Evolutionary conservation across 2,329 filamentous ascomycete species (phyloP).

Genomic region (Exophiala viscosa): DNA sequence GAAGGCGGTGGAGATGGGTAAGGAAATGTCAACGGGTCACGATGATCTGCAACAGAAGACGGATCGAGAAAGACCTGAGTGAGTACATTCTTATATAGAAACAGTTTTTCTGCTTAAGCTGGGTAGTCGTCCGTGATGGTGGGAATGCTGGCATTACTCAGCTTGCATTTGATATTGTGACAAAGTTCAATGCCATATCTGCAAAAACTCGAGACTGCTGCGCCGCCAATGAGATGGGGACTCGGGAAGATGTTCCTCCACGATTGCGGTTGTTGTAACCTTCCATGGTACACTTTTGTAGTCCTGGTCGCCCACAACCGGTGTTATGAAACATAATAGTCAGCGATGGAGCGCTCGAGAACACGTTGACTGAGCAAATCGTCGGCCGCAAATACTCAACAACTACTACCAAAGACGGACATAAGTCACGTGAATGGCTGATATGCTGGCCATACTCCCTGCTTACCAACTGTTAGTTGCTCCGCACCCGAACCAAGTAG

Average conservation of each 20-base stretch:
- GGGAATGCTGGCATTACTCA: too few relatives aligned
- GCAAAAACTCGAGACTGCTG: too few relatives aligned
- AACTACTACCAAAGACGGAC: not conserved
- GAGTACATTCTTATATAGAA: not conserved
- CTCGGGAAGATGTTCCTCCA: not conserved
- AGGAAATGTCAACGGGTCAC: too few relatives aligned
- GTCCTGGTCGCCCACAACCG: not conserved
- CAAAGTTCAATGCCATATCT: too few relatives aligned
- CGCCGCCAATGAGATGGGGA: not conserved
- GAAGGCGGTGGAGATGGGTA: not conserved
- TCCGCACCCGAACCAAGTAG: not conserved
- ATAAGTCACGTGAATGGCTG: not conserved
- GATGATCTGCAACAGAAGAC: too few relatives aligned
- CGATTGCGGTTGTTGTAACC: too few relatives aligned
- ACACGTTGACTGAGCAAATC: too few relatives aligned
- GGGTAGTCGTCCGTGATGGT: too few relatives aligned
- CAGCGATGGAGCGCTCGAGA: conserved; percentile 1
- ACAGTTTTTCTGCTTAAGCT: not conserved
- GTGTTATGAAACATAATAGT: conserved; percentile 4
- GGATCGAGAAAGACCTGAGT: too few relatives aligned
- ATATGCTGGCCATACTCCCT: not conserved
- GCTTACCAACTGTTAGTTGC: not conserved
- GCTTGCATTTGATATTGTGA: too few relatives aligned
- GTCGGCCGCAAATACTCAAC: not conserved
- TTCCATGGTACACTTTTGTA: too few relatives aligned